Percentiles rank a stretch among this genome's conserved stretches.
Evolutionary conservation across 129 eudicot species (phyloP).

Genomic region (Tanacetum coccineum): DNA sequence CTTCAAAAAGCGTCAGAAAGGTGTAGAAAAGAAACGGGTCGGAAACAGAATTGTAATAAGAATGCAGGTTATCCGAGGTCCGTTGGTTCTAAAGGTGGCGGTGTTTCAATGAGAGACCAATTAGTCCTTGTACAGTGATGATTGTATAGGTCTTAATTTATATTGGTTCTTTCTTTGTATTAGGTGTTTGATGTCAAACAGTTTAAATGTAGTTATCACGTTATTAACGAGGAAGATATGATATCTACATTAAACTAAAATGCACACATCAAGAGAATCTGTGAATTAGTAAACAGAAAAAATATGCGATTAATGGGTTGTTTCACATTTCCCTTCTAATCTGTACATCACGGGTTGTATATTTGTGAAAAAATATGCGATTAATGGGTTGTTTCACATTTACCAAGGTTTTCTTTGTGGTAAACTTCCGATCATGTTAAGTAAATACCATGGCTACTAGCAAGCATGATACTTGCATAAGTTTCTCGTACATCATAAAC

Average conservation of each 20-base stretch:
- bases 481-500: conserved; percentile 81
- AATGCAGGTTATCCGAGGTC: conserved; percentile 33
- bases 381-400: conserved; percentile 28
- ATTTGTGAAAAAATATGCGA: conserved; percentile 3
- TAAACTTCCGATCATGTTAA: not conserved
- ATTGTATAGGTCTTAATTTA: not conserved
- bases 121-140: conserved; percentile 22
- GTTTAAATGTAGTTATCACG: not conserved
- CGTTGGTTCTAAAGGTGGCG: conserved; percentile 28
- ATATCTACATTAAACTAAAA: not conserved
- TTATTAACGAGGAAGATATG: not conserved
- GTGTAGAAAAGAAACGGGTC: conserved; percentile 28
- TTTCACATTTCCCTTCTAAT: conserved; percentile 16
- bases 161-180: not conserved
- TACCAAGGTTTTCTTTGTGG: conserved; percentile 1
- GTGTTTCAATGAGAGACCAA: conserved; percentile 6
- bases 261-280: not conserved
- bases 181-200: not conserved
- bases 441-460: conserved; percentile 14
- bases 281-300: conserved; percentile 4
- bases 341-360: conserved; percentile 45
- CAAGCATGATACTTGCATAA: conserved; percentile 59
- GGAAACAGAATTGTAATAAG: conserved; percentile 26
- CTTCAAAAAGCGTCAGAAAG: conserved; percentile 30
- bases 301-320: conserved; percentile 20